Evolutionary conservation across 2,329 filamentous ascomycete genomes (phyloP).

Genomic region (Colletotrichum orbiculare): DNA sequence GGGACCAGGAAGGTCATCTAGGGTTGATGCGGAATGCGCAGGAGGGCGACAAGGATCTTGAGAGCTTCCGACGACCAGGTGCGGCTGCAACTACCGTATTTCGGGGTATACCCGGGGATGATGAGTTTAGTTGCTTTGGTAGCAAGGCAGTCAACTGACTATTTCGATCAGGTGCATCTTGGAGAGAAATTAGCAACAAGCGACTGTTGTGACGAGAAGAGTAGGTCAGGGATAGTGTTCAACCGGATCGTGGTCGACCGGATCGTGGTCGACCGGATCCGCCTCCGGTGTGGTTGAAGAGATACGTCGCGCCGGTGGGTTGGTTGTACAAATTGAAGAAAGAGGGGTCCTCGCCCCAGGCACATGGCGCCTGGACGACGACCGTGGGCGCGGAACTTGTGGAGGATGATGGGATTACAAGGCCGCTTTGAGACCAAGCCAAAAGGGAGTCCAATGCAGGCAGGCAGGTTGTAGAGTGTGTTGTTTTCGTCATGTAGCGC

Average conservation of each 20-base stretch:
- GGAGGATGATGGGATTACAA: constrained; percentile 4
- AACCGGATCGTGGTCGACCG: constrained; percentile 8
- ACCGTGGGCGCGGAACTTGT: constrained; percentile 19
- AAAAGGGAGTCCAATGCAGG: background rate
- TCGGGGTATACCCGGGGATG: background rate
- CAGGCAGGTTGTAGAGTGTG: too few species aligned
- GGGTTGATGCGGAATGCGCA: background rate
- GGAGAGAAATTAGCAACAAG: background rate
- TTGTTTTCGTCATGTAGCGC: too few species aligned
- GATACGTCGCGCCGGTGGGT: background rate
- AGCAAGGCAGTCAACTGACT: background rate
- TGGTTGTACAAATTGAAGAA: constrained; percentile 23
- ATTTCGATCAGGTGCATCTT: background rate
- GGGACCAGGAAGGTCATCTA: background rate
- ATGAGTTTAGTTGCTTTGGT: background rate
- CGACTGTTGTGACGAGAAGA: too few species aligned
- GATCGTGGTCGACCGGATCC: constrained; percentile 18
- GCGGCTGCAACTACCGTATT: constrained; percentile 2
- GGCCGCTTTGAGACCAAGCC: constrained; percentile 8
- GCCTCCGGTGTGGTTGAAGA: constrained; percentile 4
- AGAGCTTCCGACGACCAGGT: background rate
- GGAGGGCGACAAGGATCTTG: constrained; percentile 11
- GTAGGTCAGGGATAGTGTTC: background rate
- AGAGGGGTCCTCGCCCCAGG: constrained; percentile 9
- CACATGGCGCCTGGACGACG: background rate